phyloP scores from a whole-genome alignment of 441 rosid genomes.

The Erodium texanum region DNA sequence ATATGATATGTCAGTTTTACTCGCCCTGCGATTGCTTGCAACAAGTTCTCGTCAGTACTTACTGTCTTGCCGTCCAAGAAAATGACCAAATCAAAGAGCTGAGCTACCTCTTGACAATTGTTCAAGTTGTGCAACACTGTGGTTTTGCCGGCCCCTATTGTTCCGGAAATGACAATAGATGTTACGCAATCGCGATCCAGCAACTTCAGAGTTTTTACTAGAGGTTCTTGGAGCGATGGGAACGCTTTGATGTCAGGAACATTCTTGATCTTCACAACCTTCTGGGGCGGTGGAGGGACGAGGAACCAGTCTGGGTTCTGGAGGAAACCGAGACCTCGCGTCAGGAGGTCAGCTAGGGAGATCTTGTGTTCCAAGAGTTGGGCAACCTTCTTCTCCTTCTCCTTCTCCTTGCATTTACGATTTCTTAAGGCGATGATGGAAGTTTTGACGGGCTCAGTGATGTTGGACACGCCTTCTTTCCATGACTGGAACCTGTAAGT shows the following conservation, averaged over 20 bases:
- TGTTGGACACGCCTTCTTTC: background rate
- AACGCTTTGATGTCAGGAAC: background rate
- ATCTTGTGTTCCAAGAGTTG: background rate
- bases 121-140: background rate
- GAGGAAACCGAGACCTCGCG: background rate
- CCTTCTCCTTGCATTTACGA: background rate
- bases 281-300: background rate
- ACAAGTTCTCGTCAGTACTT: background rate
- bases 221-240: background rate
- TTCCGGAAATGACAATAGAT: background rate
- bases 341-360: background rate
- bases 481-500: background rate
- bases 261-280: background rate
- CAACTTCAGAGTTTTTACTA: background rate
- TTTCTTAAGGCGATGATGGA: background rate
- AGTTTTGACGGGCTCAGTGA: background rate
- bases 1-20: background rate
- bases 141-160: background rate
- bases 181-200: background rate
- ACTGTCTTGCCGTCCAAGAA: background rate
- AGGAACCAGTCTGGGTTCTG: background rate
- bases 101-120: background rate
- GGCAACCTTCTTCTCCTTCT: background rate
- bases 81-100: background rate
- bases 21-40: background rate